Base-by-base conservation (phyloP, 2,329 filamentous ascomycete species). In the Hypoxylon sp. region DNA sequence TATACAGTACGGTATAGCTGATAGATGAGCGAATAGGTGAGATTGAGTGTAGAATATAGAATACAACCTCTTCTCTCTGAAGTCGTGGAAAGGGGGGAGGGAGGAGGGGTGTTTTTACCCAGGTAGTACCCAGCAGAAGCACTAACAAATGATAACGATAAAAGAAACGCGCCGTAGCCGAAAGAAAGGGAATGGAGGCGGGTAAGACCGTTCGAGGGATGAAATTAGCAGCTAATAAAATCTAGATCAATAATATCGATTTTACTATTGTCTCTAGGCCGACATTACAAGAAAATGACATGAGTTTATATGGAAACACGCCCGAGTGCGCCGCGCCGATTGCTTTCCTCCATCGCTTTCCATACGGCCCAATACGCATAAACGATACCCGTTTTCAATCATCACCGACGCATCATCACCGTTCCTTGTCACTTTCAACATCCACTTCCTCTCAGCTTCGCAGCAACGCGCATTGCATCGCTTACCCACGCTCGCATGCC, bases 321-420 rank as follows among this genome's bases (percentile, higher is more conserved):
- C 51, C 38, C n/a, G n/a, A n/a, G n/a, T n/a, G 29, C 8, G 13
- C 5, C 27, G 15, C 27, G 11, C 15, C 18, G 17, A 41, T 20
- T 13, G 10, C 27, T 24, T 23, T 9, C 31, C 47, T 10, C 21
- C 41, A 41, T 51, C 26, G 23, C 21, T 20, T n/a, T 42, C 27
- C 48, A 51, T 42, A 35, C 31, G 31, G n/a, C 15, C 5, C 7
- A 18, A 7, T 15, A 17, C 18, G 31, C 45, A 51, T 24, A 41
- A 42, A 17, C 31, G 33, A 45, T 47, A 52, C 15, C 23, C 20
- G 40, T 33, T 20, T 38, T 24, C 17, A 26, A 48, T 48, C 57
- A 56, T 56, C 48, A 60, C 48, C 18, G 46, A 46, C 29, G 33
- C 53, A 60, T 54, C 58, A 57, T 41, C 58, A 37, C 33, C 21